phyloP scores from a whole-genome alignment of 352 stramenopile genomes.

The Peronospora tabacina region DNA sequence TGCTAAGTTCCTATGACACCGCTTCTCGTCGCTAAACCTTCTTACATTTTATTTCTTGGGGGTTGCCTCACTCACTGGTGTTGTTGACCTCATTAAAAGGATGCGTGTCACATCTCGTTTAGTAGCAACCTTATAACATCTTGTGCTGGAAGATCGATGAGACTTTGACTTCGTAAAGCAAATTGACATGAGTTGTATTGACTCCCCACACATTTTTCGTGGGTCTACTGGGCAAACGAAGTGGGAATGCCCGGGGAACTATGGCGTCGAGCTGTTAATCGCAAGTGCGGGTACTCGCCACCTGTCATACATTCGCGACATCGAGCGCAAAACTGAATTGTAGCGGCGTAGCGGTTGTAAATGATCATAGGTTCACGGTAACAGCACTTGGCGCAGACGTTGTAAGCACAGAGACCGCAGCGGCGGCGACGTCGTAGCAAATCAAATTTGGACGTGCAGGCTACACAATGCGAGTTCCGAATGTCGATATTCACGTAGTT shows the following conservation, averaged over 20 bases:
- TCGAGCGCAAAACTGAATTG: constrained; percentile 30
- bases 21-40: too few relatives aligned
- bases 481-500: constrained; percentile 10
- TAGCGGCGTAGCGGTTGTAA: constrained; percentile 31
- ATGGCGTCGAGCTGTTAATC: constrained; percentile 21
- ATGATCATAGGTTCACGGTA: constrained; percentile 33
- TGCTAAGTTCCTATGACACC: too few relatives aligned
- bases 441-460: constrained; percentile 31
- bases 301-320: constrained; percentile 32
- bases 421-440: constrained; percentile 22
- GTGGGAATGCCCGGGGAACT: constrained; percentile 29
- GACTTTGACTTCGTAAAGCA: too few relatives aligned
- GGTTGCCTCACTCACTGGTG: too few relatives aligned
- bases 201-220: too few relatives aligned
- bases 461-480: constrained; percentile 32
- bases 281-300: constrained; percentile 32
- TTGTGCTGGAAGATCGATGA: too few relatives aligned
- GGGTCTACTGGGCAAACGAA: background rate
- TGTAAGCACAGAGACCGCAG: constrained; percentile 33
- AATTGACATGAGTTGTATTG: too few relatives aligned
- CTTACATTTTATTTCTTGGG: too few relatives aligned
- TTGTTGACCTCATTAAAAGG: too few relatives aligned
- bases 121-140: too few relatives aligned
- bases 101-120: too few relatives aligned
- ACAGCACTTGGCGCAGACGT: constrained; percentile 29